A percentile compares a stretch with the other conserved stretches of the same genome.
phyloP scores from a whole-genome alignment of 2,329 filamentous ascomycete species.

The Clarireedia homoeocarpa region DNA sequence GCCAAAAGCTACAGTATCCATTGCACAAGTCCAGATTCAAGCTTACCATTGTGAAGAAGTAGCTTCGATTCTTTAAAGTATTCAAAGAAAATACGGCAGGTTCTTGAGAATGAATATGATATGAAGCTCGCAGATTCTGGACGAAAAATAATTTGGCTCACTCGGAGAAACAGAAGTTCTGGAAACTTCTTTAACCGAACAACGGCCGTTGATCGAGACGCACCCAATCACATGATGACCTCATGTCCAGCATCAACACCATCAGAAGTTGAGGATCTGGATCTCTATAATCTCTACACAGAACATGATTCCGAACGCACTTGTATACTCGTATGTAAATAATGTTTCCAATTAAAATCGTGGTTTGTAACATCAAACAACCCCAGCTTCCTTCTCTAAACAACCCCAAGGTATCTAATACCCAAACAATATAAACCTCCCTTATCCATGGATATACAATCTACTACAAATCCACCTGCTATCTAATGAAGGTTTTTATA shows the following conservation, averaged over 20 bases:
- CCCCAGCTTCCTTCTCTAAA: background rate
- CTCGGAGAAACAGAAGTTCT: constrained; percentile 1
- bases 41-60: constrained; percentile 3
- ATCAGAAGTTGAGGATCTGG: background rate
- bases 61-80: background rate
- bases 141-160: constrained; percentile 11
- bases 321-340: background rate
- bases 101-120: background rate
- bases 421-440: constrained; percentile 4
- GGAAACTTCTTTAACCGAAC: constrained; percentile 11
- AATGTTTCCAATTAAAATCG: constrained; percentile 3
- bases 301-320: background rate
- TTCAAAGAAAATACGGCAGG: background rate
- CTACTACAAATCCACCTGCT: constrained; percentile 15
- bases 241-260: background rate
- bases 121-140: constrained; percentile 2
- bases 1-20: background rate
- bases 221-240: background rate
- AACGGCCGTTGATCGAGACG: constrained; percentile 8
- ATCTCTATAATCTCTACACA: too few species aligned
- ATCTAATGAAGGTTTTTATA: constrained; percentile 13
- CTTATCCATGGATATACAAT: constrained; percentile 19
- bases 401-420: constrained; percentile 4
- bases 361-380: background rate
- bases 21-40: background rate